phyloP scores from a whole-genome alignment of 169 alveolate genomes.

The Eimeria praecox region DNA sequence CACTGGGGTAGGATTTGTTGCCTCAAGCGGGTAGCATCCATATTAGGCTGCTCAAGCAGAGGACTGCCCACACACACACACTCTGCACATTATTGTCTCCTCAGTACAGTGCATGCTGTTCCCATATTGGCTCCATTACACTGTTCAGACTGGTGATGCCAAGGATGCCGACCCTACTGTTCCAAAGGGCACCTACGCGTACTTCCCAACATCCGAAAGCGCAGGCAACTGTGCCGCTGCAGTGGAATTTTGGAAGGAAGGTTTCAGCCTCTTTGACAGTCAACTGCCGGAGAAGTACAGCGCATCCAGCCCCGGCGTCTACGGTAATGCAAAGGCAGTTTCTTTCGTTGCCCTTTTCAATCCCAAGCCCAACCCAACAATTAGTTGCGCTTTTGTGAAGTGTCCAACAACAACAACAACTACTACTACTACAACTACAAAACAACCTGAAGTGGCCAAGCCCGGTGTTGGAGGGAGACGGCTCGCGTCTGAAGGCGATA shows the following conservation, averaged over 20 bases:
- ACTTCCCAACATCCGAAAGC: not conserved
- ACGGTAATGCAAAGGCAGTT: not conserved
- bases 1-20: not conserved
- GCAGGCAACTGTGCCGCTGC: constrained; percentile 31
- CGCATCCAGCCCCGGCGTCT: not conserved
- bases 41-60: not conserved
- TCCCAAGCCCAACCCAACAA: constrained; percentile 36
- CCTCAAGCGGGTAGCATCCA: not conserved
- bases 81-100: not conserved
- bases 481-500: not conserved
- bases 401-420: not conserved
- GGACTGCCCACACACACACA: not conserved
- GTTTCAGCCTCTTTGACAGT: not conserved
- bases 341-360: constrained; percentile 65
- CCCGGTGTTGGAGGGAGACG: not conserved
- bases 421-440: not conserved
- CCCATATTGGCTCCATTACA: not conserved
- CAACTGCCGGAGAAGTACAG: constrained; percentile 14
- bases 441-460: not conserved
- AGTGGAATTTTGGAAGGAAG: constrained; percentile 36
- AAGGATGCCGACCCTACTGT: not conserved
- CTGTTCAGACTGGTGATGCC: not conserved
- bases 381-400: not conserved
- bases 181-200: constrained; percentile 37
- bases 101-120: not conserved